Conservation (phyloP, 2,329 filamentous ascomycete genomes). For the Epicoccum nigrum region DNA sequence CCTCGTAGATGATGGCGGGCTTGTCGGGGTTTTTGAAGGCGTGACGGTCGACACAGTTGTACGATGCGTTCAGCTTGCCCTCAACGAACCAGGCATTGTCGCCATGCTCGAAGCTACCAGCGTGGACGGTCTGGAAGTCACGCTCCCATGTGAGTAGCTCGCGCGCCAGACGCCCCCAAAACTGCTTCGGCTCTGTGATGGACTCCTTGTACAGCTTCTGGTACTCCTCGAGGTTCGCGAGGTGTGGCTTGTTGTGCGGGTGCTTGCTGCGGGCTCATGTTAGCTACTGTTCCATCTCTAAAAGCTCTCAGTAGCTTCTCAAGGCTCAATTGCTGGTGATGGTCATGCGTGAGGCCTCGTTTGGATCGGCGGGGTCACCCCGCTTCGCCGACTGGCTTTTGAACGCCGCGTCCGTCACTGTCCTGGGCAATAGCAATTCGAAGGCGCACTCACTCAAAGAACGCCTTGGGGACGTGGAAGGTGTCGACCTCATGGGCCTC, state of each 20-base stretch:
- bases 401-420: constrained; percentile 20
- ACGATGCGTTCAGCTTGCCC: constrained; percentile 91
- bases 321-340: constrained; percentile 9
- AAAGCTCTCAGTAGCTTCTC: not conserved
- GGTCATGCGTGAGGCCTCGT: constrained; percentile 10
- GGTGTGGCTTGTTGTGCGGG: constrained; percentile 62
- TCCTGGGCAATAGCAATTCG: constrained; percentile 18
- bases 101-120: constrained; percentile 76
- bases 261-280: constrained; percentile 58
- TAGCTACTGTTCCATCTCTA: not conserved
- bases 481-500: constrained; percentile 81
- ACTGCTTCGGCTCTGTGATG: constrained; percentile 84
- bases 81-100: constrained; percentile 95
- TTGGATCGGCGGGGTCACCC: constrained; percentile 43
- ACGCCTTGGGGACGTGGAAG: constrained; percentile 64
- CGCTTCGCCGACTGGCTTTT: constrained; percentile 28
- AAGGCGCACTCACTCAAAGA: constrained; percentile 46
- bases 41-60: constrained; percentile 97
- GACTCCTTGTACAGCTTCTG: constrained; percentile 76
- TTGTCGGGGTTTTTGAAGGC: constrained; percentile 93
- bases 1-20: constrained; percentile 98
- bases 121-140: constrained; percentile 89
- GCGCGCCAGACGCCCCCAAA: constrained; percentile 86
- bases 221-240: constrained; percentile 66
- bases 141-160: constrained; percentile 88